Base-by-base conservation (phyloP, 2,329 filamentous ascomycete species). In the Aspergillus intermedius region DNA sequence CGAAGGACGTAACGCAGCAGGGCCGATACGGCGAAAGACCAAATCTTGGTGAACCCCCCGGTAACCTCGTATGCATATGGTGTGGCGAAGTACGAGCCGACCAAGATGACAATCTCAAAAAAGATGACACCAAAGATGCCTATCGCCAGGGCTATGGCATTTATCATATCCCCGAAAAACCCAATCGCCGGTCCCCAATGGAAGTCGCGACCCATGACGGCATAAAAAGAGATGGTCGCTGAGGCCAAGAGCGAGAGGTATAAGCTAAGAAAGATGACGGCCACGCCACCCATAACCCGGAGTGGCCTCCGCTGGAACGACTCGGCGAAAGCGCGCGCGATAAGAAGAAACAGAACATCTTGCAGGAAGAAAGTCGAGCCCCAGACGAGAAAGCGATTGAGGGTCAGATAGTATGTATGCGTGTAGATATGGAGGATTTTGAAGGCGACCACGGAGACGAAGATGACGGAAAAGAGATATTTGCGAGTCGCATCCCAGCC, bases 381-480 rank as follows among this genome's bases (percentile, higher is more conserved):
- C 60, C 60, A 62, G 25, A 54, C 44, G 10, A 56, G 42, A 22
- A 62, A 54, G 23, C 51, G 51, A 12, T 21, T 39, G 12, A 44
- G 37, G 10, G 54, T 49, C 28, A 62, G 51, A 10, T 59, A 60
- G 40, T 47, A 57, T 15, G 52, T 42, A 45, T 62, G 60, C 15
- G 58, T 57, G 53, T 59, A 59, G 23, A 62, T 56, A 43, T 59
- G 59, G 40, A 62, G 53, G 17, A 52, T 2, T 49, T 62, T 62
- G 32, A 59, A 58, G 42, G 44, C 48, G 39, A 62, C 41, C 21
- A 58, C 51, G 12, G 59, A 49, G 47, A 61, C 54, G 35, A 60
- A 57, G 3, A 53, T 32, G 2, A 61, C 50, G 10, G 54, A 51
- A 46, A 62, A 62, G 40, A 53, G 60, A 37, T 55, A 61, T 34